Evolutionary conservation across 768 basidiomycete species (phyloP), one percentile per base, ranked within the genome.

Genomic region (Pholiota molesta): DNA sequence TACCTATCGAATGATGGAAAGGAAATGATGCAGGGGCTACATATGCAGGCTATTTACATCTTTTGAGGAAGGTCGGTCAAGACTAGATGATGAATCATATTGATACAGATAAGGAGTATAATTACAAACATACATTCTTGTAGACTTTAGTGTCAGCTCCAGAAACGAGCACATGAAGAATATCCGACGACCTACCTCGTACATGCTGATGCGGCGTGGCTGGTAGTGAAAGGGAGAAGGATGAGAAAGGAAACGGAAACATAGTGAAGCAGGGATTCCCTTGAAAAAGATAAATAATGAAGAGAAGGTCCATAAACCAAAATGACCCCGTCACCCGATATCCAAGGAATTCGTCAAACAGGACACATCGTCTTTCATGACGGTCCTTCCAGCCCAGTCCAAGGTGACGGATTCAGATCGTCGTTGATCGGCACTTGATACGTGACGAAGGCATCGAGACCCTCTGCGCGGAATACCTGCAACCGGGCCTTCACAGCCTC

Each of bases 341-440:
- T 16, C 35, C 35, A 37, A 37, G 13, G 7, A 13, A 37, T 2
- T 37, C 14, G 9, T 37, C 14, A 11, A 14, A 37, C 11, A 8
- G 5, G 35, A 16, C 10, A 31, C n/a, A 35, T 56, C 21, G 5
- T 5, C 4, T 11, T 9, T 57, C 19, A 57, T 29, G 56, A 26
- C 5, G 56, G 56, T 3, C 56, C 56, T 21, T 71, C 70, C 51
- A 74, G 44, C 1, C 72, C 73, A 13, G 69, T 72, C 73, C 73
- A 74, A 21, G 73, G 72, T 8, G 72, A 73, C 2, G 73, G 73
- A 33, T 66, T 68, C 52, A 68, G n/a, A 52, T 72, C 71, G 33
- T 72, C 73, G 28, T 58, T 66, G 1, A 66, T 60, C 11, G 70
- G 63, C 16, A 66, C 60, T 54, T 70, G 72, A 59, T 69, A 71